Base-by-base conservation (phyloP, 176 grass and related monocot species). In the Lolium rigidum region DNA sequence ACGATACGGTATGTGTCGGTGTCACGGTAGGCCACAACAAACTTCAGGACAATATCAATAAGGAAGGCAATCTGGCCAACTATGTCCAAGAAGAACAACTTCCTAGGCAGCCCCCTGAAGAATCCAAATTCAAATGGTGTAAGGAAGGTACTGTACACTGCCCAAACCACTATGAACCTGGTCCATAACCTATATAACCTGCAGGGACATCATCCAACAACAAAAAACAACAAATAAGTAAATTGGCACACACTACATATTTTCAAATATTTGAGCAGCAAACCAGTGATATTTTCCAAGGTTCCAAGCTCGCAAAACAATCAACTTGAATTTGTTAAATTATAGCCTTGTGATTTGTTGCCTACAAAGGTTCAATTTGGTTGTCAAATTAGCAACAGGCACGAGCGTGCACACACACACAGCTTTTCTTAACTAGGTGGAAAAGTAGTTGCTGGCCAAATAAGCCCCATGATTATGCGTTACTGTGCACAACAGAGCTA, bases 121-220 rank as follows among this genome's bases (percentile, higher is more conserved):
- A 99, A 99, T 21, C 85, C 97, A 14, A 99, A 99, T 79, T 99
- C 97, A 56, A 99, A 74, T 4, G 97, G 97, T 7, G 97, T 99
- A 86, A 99, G 85, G 87, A 94, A 96, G 12, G 94, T 89, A 59
- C 92, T 94, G 61, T 97, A 99, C 54, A 94, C 63, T 2, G 97
- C 97, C 97, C 94, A 97, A 18, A 79, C n/a, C n/a, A 97, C 31
- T 85, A 99, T 97, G 82, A 99, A 97, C 46, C 79, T 87, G 52
- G 83, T 89, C 97, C 97, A 99, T 80, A 88, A 20, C 68, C 84
- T 54, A 81, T 99, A 97, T 77, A 92, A 93, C 86, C 97, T 99
- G 85, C 69, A 82, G 16, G 1, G 26, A 37, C 55, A 67, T 47
- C 21, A 73, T 66, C 86, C 97, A 28, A 37, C 55, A 68, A 47